phyloP scores from a whole-genome alignment of 441 rosid species.

The Populus hybrid region DNA sequence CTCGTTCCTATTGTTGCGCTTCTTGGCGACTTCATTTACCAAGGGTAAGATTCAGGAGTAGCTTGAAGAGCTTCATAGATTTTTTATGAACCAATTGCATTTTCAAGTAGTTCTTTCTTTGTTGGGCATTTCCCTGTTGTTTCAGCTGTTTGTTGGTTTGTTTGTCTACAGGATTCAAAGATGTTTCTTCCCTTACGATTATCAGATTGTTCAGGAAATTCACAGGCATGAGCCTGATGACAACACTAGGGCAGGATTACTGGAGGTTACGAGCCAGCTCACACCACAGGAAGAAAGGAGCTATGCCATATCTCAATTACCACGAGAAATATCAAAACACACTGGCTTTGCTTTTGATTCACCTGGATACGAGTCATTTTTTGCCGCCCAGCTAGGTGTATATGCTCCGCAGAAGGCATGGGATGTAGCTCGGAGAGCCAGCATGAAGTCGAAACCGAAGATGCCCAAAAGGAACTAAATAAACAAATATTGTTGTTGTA shows the following conservation, averaged over 20 bases:
- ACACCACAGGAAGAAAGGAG: conserved; percentile 80
- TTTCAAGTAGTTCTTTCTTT: not conserved
- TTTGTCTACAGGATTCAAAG: conserved; percentile 64
- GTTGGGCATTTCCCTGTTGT: not conserved
- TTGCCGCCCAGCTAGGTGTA: conserved; percentile 89
- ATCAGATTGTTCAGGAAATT: conserved; percentile 89
- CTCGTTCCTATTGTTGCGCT: conserved; percentile 89
- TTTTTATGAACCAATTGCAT: not conserved
- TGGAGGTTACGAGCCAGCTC: conserved; percentile 60
- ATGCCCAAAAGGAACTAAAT: conserved; percentile 39
- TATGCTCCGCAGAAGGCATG: conserved; percentile 92
- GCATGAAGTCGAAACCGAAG: conserved; percentile 61
- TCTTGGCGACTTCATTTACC: conserved; percentile 87
- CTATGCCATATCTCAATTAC: conserved; percentile 86
- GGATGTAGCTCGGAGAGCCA: conserved; percentile 98
- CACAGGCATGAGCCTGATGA: conserved; percentile 75
- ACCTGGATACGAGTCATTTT: conserved; percentile 96
- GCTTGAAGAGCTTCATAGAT: not conserved
- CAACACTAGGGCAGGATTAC: conserved; percentile 38
- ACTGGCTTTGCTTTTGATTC: conserved; percentile 98
- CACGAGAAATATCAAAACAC: conserved; percentile 85
- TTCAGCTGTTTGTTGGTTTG: not conserved
- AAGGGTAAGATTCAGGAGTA: conserved; percentile 57
- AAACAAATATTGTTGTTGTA: conserved; percentile 22
- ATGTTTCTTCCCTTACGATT: conserved; percentile 94